Conservation (phyloP, 2,329 filamentous ascomycete genomes). For the Gnomoniopsis smithogilvyi region DNA sequence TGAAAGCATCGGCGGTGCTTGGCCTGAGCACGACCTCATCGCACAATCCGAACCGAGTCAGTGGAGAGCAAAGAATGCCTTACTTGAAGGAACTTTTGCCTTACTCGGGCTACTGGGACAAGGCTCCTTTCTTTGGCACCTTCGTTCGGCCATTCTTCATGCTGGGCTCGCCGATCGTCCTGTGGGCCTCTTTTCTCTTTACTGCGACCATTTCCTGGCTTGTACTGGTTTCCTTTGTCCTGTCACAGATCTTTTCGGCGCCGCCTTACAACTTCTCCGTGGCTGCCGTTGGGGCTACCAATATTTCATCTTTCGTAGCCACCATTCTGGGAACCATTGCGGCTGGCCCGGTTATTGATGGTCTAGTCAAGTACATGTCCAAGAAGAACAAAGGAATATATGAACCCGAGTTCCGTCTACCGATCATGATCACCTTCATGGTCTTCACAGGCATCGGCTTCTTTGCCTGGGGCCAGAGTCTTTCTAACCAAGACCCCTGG, state of each 20-base stretch:
- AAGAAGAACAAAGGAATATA: conserved; percentile 33
- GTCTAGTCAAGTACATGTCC: conserved; percentile 30
- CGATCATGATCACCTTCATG: conserved; percentile 32
- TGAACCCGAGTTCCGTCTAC: conserved; percentile 37
- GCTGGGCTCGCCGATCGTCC: conserved; percentile 31
- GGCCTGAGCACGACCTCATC: not conserved
- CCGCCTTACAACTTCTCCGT: conserved; percentile 35
- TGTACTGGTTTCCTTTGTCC: conserved; percentile 26
- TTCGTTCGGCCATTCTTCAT: conserved; percentile 33
- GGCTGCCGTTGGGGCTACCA: conserved; percentile 30
- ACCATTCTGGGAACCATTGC: conserved; percentile 29
- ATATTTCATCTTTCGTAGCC: conserved; percentile 31
- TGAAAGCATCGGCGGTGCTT: not conserved
- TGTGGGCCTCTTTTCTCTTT: conserved; percentile 37
- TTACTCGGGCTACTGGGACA: conserved; percentile 36
- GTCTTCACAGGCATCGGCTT: conserved; percentile 34
- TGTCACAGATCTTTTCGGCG: conserved; percentile 34
- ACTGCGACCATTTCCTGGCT: conserved; percentile 34
- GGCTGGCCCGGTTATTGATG: conserved; percentile 32
- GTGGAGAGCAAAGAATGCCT: conserved; percentile 21
- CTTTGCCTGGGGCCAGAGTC: conserved; percentile 29
- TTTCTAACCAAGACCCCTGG: conserved; percentile 24
- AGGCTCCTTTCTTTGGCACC: conserved; percentile 33
- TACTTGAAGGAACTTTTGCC: conserved; percentile 29
- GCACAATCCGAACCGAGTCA: not conserved